Percentiles rank a stretch among this genome's conserved stretches.
Conservation (phyloP, 441 rosid species). For the Gossypium schwendimanii region DNA sequence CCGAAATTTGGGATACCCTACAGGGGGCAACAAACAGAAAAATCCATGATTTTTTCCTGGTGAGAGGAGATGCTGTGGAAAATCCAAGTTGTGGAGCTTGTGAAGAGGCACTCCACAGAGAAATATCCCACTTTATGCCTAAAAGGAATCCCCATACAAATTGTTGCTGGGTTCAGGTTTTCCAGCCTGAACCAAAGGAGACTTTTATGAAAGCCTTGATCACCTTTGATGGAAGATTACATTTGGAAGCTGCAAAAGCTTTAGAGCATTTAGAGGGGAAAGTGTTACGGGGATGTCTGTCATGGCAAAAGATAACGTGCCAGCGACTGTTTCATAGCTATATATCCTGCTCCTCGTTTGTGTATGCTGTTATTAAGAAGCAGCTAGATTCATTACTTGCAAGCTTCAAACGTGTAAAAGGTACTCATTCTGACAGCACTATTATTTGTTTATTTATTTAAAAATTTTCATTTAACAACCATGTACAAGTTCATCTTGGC, state of each 20-base stretch:
- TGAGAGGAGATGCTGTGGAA: conserved; percentile 40
- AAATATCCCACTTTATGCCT: conserved; percentile 53
- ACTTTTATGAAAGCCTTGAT: conserved; percentile 40
- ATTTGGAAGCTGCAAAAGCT: conserved; percentile 76
- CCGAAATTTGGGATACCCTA: conserved; percentile 41
- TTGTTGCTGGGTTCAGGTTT: conserved; percentile 49
- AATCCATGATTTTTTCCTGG: conserved; percentile 37
- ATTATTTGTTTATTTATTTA: neutral
- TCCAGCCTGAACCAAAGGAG: conserved; percentile 39
- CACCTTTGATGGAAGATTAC: conserved; percentile 65
- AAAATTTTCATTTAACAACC: neutral
- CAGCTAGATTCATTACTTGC: conserved; percentile 37
- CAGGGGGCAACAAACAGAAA: conserved; percentile 32
- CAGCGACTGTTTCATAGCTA: conserved; percentile 62
- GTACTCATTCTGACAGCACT: conserved; percentile 26
- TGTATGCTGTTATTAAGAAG: conserved; percentile 47
- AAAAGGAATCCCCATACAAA: conserved; percentile 33
- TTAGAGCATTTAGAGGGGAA: conserved; percentile 61
- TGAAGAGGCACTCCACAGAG: conserved; percentile 45
- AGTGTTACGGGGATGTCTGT: conserved; percentile 47
- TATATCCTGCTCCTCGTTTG: conserved; percentile 45
- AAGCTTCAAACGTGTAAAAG: conserved; percentile 33
- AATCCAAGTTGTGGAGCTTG: conserved; percentile 34
- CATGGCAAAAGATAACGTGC: conserved; percentile 69
- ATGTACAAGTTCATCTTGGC: neutral